Evolutionary conservation across 2,329 filamentous ascomycete species (phyloP).

Genomic region (Fusarium secorum): DNA sequence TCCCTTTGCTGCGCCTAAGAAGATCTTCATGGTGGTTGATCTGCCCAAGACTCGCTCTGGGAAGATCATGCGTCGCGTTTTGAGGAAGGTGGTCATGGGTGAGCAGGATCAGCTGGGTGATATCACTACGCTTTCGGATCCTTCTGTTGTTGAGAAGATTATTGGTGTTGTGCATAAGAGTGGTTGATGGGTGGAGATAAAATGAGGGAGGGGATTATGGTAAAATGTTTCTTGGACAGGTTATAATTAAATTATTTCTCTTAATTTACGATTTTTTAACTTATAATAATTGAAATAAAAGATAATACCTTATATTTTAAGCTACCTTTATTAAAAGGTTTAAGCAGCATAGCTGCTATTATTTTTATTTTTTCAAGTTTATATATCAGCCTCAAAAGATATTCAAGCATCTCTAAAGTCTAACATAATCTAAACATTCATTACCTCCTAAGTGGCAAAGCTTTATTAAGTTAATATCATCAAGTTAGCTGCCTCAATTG

Average conservation of each 20-base stretch:
- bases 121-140: conserved; percentile 87
- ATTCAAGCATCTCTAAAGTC: too few relatives aligned
- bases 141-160: conserved; percentile 83
- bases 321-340: too few relatives aligned
- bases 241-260: neutral
- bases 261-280: too few relatives aligned
- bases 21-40: conserved; percentile 84
- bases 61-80: conserved; percentile 95
- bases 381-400: too few relatives aligned
- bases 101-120: conserved; percentile 95
- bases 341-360: too few relatives aligned
- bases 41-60: conserved; percentile 93
- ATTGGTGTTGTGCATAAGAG: conserved; percentile 58
- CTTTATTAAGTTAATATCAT: neutral
- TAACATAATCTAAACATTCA: too few relatives aligned
- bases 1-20: conserved; percentile 91
- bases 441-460: too few relatives aligned
- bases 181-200: neutral
- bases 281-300: too few relatives aligned
- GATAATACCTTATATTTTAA: too few relatives aligned
- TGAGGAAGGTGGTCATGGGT: conserved; percentile 91
- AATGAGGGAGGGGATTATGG: neutral
- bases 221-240: neutral
- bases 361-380: too few relatives aligned
- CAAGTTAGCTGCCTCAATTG: neutral